Evolutionary conservation across 2,329 filamentous ascomycete species (phyloP).

Genomic region (Leptosphaerulina australis): DNA sequence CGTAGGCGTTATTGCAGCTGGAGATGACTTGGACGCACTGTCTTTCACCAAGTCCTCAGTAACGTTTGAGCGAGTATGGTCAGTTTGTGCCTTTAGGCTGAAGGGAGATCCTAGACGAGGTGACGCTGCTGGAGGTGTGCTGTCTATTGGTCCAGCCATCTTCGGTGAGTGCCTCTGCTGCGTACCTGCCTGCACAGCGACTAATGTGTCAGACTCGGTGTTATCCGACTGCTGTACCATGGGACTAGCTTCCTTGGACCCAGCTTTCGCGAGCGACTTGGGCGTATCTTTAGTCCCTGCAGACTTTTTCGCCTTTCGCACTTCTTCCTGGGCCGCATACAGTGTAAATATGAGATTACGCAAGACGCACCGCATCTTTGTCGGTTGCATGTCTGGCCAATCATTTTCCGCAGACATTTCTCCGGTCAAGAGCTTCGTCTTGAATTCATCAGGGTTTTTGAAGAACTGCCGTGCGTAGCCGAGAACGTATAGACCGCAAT

Average conservation of each 20-base stretch:
- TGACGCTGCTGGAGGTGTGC: neutral
- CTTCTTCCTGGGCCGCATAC: constrained; percentile 55
- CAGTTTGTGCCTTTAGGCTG: neutral
- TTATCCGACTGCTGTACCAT: neutral
- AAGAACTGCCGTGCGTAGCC: constrained; percentile 86
- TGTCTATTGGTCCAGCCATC: neutral
- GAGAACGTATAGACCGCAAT: constrained; percentile 87
- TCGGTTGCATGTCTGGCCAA: constrained; percentile 61
- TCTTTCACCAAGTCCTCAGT: neutral
- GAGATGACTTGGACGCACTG: too few species aligned
- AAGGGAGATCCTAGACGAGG: neutral
- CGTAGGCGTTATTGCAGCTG: too few species aligned
- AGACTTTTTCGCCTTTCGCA: constrained; percentile 25
- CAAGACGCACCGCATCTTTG: constrained; percentile 67
- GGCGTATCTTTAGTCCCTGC: neutral
- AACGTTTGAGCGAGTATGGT: neutral
- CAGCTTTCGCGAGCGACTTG: neutral
- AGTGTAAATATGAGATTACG: constrained; percentile 69
- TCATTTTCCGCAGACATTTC: constrained; percentile 64
- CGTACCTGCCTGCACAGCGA: neutral
- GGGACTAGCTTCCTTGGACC: neutral
- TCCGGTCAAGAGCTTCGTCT: constrained; percentile 67
- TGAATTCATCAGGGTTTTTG: constrained; percentile 72
- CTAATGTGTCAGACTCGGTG: neutral
- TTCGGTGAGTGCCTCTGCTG: neutral